A percentile compares a stretch with the other conserved stretches of the same genome.
These are phyloP conservation scores for Xerocomus cyaneibrunnescens DNA, from an alignment of 1,284 basidiomycete genomes.

Conservation along the genomic window DNA sequence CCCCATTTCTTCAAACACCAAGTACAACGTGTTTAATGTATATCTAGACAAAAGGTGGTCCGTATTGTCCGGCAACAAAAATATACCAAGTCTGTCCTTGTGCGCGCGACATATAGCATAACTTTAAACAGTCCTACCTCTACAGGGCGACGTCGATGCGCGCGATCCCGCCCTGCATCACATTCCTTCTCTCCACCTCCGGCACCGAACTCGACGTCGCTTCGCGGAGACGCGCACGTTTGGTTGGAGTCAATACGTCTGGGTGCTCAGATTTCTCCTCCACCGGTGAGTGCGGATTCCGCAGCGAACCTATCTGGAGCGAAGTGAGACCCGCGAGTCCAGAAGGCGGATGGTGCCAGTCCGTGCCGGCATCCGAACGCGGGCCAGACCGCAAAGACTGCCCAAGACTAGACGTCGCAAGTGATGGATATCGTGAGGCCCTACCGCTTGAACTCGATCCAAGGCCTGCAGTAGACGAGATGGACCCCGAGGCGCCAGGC, in stretches of 20 bases:
- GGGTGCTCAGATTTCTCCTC: conserved; percentile 6
- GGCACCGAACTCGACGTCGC: conserved; percentile 17
- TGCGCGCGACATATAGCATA: conserved; percentile 14
- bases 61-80: not conserved
- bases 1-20: not conserved
- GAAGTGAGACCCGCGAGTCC: conserved; percentile 24
- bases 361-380: conserved; percentile 14
- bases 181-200: conserved; percentile 25
- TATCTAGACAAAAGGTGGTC: not conserved
- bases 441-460: conserved; percentile 19
- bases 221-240: conserved; percentile 26
- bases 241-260: not conserved
- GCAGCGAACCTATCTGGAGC: conserved; percentile 13
- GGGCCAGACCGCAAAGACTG: conserved; percentile 12
- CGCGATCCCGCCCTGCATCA: conserved; percentile 27
- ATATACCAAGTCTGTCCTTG: not conserved
- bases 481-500: conserved; percentile 14
- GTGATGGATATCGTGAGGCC: conserved; percentile 32
- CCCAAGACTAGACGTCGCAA: conserved; percentile 22
- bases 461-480: conserved; percentile 14
- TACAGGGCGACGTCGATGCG: conserved; percentile 31
- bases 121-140: no score
- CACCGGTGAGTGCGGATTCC: conserved; percentile 29
- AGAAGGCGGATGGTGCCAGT: conserved; percentile 29
- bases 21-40: not conserved